phyloP scores from a whole-genome alignment of 2,329 filamentous ascomycete genomes.

The Talaromyces sp. region DNA sequence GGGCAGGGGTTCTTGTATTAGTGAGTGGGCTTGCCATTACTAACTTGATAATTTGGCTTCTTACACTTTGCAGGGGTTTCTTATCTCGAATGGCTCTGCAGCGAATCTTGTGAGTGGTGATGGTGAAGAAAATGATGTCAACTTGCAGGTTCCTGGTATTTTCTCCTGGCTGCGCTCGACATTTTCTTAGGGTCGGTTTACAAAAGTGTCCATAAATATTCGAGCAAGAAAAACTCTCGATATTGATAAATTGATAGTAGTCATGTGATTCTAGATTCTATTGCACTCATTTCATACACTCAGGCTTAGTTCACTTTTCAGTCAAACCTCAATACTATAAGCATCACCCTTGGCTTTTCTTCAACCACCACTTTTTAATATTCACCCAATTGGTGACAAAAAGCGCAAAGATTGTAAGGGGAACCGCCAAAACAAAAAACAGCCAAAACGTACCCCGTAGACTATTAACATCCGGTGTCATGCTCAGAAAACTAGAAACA shows the following conservation, averaged over 20 bases:
- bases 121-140: neutral
- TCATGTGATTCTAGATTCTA: neutral
- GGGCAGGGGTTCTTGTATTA: neutral
- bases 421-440: too few relatives aligned
- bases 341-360: too few relatives aligned
- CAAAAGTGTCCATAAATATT: neutral
- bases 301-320: too few relatives aligned
- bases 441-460: too few relatives aligned
- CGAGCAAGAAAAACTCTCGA: neutral
- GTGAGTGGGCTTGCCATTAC: neutral
- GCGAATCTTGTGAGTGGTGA: neutral
- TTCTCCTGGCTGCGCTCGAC: neutral
- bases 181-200: neutral
- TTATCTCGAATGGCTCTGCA: neutral
- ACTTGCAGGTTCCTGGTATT: neutral
- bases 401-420: too few relatives aligned
- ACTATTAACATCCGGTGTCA: neutral
- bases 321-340: too few relatives aligned
- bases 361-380: too few relatives aligned
- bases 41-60: neutral
- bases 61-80: neutral
- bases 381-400: too few relatives aligned
- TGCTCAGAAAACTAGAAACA: slow-evolving; percentile 7
- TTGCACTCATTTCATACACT: too few relatives aligned
- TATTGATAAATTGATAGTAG: neutral